phyloP scores from a whole-genome alignment of 2,329 filamentous ascomycete species.

The Pseudogymnoascus sp. region DNA sequence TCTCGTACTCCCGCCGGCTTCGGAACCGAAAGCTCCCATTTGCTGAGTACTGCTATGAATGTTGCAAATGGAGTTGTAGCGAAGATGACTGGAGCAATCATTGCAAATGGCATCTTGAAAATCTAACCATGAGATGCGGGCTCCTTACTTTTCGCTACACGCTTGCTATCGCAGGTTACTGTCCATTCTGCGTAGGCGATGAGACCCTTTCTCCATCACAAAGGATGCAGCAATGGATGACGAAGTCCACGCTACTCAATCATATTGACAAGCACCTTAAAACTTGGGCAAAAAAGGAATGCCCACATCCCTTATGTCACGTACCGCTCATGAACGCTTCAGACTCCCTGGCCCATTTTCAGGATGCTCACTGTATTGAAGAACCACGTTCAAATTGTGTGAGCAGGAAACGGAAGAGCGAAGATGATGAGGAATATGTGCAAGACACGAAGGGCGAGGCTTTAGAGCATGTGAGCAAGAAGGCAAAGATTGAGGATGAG shows the following conservation, averaged over 20 bases:
- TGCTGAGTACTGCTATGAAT: neutral
- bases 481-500: no score
- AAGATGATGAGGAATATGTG: no score
- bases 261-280: no score
- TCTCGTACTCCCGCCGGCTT: neutral
- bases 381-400: no score
- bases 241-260: neutral
- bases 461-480: no score
- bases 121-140: constrained; percentile 7
- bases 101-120: constrained; percentile 11
- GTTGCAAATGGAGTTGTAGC: neutral
- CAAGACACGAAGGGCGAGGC: no score
- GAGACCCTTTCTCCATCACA: neutral
- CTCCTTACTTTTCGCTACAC: constrained; percentile 10
- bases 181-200: neutral
- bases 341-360: no score
- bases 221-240: constrained; percentile 2
- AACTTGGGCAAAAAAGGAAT: no score
- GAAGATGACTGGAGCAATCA: constrained; percentile 5
- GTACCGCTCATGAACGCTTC: no score
- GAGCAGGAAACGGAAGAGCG: no score
- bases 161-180: constrained; percentile 13
- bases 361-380: no score
- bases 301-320: no score
- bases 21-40: neutral